phyloP scores from a whole-genome alignment of 495 filamentous ascomycete species.

The Astrocystis sublimbata region DNA sequence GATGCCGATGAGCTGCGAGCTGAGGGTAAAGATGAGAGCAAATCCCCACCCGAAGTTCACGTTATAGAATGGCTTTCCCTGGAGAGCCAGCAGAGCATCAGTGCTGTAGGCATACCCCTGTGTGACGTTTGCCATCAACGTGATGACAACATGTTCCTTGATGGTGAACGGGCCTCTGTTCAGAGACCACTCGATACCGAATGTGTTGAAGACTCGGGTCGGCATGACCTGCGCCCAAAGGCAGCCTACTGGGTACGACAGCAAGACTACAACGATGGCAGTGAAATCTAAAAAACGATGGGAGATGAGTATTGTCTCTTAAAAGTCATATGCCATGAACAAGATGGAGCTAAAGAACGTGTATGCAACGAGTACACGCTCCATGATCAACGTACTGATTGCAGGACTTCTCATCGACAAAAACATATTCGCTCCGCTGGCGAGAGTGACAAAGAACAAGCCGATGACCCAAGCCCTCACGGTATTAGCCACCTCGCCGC shows the following conservation, averaged over 20 bases:
- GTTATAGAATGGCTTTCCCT: constrained; percentile 54
- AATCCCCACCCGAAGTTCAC: constrained; percentile 62
- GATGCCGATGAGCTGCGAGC: constrained; percentile 66
- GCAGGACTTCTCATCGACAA: constrained; percentile 54
- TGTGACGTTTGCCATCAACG: constrained; percentile 55
- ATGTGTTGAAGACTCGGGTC: constrained; percentile 48
- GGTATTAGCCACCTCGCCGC: constrained; percentile 59
- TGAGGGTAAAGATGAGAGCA: constrained; percentile 59
- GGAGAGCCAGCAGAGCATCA: constrained; percentile 56
- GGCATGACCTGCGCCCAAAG: constrained; percentile 58
- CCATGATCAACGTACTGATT: constrained; percentile 39
- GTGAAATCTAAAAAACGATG: constrained; percentile 41
- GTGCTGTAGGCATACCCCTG: constrained; percentile 54
- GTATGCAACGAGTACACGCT: too few species aligned
- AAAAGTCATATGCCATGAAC: neutral
- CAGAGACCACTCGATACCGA: constrained; percentile 52
- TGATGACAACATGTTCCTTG: constrained; percentile 64
- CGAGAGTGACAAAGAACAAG: constrained; percentile 56
- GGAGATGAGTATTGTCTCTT: neutral
- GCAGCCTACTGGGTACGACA: constrained; percentile 59
- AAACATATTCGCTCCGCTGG: constrained; percentile 59
- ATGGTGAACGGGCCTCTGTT: constrained; percentile 65
- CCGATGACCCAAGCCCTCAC: constrained; percentile 65
- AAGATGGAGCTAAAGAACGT: neutral
- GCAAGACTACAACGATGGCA: constrained; percentile 57